phyloP scores from a whole-genome alignment of 2,329 filamentous ascomycete species.

The Juglanconis oblonga region DNA sequence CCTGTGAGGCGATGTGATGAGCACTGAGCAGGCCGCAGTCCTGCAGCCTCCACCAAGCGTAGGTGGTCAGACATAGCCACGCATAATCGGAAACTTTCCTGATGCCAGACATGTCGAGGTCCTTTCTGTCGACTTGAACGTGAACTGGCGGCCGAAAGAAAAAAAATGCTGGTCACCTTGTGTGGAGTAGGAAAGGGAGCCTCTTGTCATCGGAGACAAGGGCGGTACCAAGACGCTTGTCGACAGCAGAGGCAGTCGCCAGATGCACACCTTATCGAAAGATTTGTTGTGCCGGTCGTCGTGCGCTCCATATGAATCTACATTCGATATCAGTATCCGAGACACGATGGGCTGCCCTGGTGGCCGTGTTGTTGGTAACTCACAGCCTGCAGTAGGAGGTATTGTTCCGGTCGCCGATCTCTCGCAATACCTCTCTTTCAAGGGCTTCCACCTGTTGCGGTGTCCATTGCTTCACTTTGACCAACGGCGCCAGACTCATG shows the following conservation, averaged over 20 bases:
- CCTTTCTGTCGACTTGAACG: neutral
- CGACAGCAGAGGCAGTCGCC: neutral
- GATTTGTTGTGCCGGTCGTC: slow-evolving; percentile 18
- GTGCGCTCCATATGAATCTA: slow-evolving; percentile 34
- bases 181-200: too few species aligned
- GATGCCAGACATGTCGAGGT: neutral
- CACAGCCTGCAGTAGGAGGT: slow-evolving; percentile 76
- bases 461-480: slow-evolving; percentile 59
- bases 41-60: neutral
- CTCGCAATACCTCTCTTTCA: slow-evolving; percentile 59
- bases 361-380: slow-evolving; percentile 36
- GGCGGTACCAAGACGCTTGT: too few species aligned
- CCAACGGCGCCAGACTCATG: slow-evolving; percentile 71
- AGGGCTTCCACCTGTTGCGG: slow-evolving; percentile 62
- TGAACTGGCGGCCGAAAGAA: too few species aligned
- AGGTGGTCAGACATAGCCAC: neutral
- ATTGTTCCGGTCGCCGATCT: slow-evolving; percentile 66
- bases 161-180: too few species aligned
- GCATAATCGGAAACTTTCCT: neutral
- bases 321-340: neutral
- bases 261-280: neutral
- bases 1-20: slow-evolving; percentile 1
- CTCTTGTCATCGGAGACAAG: too few species aligned
- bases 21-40: neutral
- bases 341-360: too few species aligned